These are phyloP conservation scores for Marasmius oreades DNA, from an alignment of 1,284 basidiomycete genomes.

Conservation along the genomic window DNA sequence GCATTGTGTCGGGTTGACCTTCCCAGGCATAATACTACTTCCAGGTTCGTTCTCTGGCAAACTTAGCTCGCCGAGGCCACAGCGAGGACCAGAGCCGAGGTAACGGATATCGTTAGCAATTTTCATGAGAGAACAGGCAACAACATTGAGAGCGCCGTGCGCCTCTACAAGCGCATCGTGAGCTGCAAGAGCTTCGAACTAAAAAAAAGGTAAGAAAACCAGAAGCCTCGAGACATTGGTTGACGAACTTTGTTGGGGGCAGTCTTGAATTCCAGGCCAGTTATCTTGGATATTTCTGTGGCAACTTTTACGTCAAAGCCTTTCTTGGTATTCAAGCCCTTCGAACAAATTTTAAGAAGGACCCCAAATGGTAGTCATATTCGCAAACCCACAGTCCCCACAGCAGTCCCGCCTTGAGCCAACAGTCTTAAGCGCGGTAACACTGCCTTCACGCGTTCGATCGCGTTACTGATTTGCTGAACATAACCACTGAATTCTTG, in stretches of 20 bases:
- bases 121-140: conserved; percentile 98
- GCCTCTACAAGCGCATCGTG: conserved; percentile 98
- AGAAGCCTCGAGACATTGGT: conserved; percentile 54
- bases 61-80: conserved; percentile 92
- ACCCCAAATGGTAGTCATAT: conserved; percentile 3
- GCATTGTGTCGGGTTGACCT: conserved; percentile 99
- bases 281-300: conserved; percentile 88
- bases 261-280: conserved; percentile 89
- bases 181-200: conserved; percentile 96
- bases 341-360: conserved; percentile 1
- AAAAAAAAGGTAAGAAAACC: conserved; percentile 1
- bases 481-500: conserved; percentile 99
- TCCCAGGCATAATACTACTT: conserved; percentile 99
- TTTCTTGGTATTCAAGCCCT: conserved; percentile 96
- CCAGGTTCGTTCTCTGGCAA: conserved; percentile 99
- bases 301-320: conserved; percentile 97
- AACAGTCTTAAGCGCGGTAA: conserved; percentile 88
- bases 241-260: conserved; percentile 89
- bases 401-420: conserved; percentile 98
- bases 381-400: conserved; percentile 77
- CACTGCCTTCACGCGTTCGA: conserved; percentile 80
- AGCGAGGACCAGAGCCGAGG: conserved; percentile 96
- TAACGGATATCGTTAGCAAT: conserved; percentile 99
- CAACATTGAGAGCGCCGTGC: conserved; percentile 92
- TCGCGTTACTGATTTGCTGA: conserved; percentile 90